Conservation (phyloP, 2,329 filamentous ascomycete genomes). For the Xylaria hypoxylon region DNA sequence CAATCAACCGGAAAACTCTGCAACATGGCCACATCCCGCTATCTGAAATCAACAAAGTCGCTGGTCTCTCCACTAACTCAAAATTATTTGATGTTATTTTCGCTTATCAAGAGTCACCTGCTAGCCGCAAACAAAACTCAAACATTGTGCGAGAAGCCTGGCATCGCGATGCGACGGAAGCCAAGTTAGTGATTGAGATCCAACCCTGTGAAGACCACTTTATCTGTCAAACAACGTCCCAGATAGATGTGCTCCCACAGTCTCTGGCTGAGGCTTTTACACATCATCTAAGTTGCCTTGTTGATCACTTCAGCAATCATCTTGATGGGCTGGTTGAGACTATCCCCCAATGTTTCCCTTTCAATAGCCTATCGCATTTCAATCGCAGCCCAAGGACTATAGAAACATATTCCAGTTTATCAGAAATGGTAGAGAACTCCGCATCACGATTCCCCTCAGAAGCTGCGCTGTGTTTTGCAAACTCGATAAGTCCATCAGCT, state of each 20-base stretch:
- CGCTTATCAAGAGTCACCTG: slow-evolving; percentile 83
- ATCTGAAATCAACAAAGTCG: slow-evolving; percentile 74
- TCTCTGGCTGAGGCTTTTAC: slow-evolving; percentile 68
- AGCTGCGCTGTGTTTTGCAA: slow-evolving; percentile 74
- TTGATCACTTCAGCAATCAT: slow-evolving; percentile 47
- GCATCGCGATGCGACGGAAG: slow-evolving; percentile 79
- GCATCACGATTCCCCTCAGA: slow-evolving; percentile 62
- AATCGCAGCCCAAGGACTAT: slow-evolving; percentile 56
- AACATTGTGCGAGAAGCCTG: slow-evolving; percentile 64
- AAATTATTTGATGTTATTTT: slow-evolving; percentile 81
- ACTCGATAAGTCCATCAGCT: slow-evolving; percentile 56
- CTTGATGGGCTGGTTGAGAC: slow-evolving; percentile 44
- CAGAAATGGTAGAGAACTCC: slow-evolving; percentile 65
- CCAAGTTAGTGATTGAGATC: slow-evolving; percentile 79
- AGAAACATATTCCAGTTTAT: slow-evolving; percentile 58
- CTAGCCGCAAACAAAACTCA: slow-evolving; percentile 46
- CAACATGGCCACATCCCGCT: slow-evolving; percentile 73
- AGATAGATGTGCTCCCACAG: slow-evolving; percentile 61
- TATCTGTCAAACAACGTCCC: slow-evolving; percentile 61
- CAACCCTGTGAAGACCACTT: slow-evolving; percentile 67
- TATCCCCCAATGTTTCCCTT: slow-evolving; percentile 47
- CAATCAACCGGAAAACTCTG: slow-evolving; percentile 73
- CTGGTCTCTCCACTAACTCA: slow-evolving; percentile 65
- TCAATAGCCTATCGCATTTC: slow-evolving; percentile 59
- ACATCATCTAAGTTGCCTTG: slow-evolving; percentile 70